A percentile compares a stretch with the other conserved stretches of the same genome.
Evolutionary conservation across 2,329 filamentous ascomycete genomes (phyloP).

Genomic region (Bipolaris gigantea): DNA sequence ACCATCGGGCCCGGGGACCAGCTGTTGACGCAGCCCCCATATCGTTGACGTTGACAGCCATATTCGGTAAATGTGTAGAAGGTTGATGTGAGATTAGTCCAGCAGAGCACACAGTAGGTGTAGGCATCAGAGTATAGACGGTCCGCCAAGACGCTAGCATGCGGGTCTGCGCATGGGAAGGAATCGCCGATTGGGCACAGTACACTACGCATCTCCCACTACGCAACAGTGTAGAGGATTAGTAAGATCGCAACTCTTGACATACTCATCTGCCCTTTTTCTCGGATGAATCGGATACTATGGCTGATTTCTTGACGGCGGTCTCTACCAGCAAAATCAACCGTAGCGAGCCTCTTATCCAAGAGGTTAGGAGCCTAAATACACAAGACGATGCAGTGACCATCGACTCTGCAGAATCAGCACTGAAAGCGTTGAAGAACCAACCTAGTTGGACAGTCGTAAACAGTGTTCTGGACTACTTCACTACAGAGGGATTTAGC

Average conservation of each 20-base stretch:
- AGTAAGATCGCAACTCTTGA: neutral
- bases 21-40: slow-evolving; percentile 18
- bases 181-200: slow-evolving; percentile 24
- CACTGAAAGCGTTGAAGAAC: slow-evolving; percentile 61
- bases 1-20: slow-evolving; percentile 51
- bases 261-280: neutral
- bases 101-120: slow-evolving; percentile 19
- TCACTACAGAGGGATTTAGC: slow-evolving; percentile 55
- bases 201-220: slow-evolving; percentile 3
- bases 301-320: slow-evolving; percentile 55
- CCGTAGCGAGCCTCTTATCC: slow-evolving; percentile 17
- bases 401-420: slow-evolving; percentile 50
- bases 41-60: slow-evolving; percentile 26
- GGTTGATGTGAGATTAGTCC: slow-evolving; percentile 9
- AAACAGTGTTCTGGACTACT: slow-evolving; percentile 55
- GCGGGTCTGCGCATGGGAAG: slow-evolving; percentile 17
- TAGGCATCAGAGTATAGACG: slow-evolving; percentile 29
- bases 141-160: slow-evolving; percentile 30
- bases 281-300: slow-evolving; percentile 21
- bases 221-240: neutral
- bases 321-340: slow-evolving; percentile 46
- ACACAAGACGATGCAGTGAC: slow-evolving; percentile 12
- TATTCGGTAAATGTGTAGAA: slow-evolving; percentile 18
- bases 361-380: slow-evolving; percentile 17
- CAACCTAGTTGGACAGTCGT: slow-evolving; percentile 66